Conservation (phyloP, 768 basidiomycete species). For the Tricholoma flavovirens region DNA sequence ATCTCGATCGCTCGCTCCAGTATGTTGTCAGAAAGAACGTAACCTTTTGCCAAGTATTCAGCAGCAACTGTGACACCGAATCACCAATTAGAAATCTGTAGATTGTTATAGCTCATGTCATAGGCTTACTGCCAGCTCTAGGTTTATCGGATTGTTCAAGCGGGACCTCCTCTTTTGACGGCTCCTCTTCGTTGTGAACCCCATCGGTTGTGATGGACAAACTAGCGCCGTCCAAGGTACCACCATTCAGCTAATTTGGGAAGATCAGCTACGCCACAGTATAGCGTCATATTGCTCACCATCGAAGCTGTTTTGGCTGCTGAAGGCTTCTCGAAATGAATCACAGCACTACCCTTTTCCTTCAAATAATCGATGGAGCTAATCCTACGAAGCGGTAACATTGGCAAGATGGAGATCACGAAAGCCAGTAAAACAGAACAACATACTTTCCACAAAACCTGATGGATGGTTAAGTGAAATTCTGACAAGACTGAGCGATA, state of each 20-base stretch:
- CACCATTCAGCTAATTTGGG: conserved; percentile 62
- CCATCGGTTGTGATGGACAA: conserved; percentile 69
- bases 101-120: neutral
- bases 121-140: conserved; percentile 64
- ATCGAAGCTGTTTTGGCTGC: conserved; percentile 86
- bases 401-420: conserved; percentile 9
- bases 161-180: conserved; percentile 28
- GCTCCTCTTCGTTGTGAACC: conserved; percentile 52
- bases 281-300: conserved; percentile 30
- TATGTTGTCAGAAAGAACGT: conserved; percentile 71
- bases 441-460: conserved; percentile 86
- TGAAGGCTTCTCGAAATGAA: conserved; percentile 78
- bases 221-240: conserved; percentile 65
- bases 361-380: conserved; percentile 47
- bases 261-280: neutral
- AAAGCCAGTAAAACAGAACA: neutral
- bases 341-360: conserved; percentile 45
- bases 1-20: conserved; percentile 76
- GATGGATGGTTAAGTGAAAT: conserved; percentile 5
- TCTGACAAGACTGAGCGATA: conserved; percentile 1
- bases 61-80: conserved; percentile 61
- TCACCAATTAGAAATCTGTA: conserved; percentile 1
- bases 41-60: conserved; percentile 91
- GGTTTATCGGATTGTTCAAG: conserved; percentile 91
- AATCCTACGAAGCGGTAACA: conserved; percentile 44